These are phyloP conservation scores for Aquilaria yunnanensis DNA, from an alignment of 345 rosid genomes.

Conservation along the genomic window DNA sequence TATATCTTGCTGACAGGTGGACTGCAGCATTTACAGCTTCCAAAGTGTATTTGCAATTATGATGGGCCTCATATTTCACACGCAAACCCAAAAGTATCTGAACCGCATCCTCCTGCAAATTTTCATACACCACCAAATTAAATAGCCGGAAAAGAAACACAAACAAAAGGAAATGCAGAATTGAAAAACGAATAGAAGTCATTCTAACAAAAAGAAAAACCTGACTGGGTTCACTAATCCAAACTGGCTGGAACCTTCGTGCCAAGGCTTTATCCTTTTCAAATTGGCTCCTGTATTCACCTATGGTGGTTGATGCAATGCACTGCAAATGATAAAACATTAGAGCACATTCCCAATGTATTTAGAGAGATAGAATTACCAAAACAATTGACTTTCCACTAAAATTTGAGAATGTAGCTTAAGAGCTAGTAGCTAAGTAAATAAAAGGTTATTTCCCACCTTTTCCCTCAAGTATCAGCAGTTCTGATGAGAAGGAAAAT, in stretches of 20 bases:
- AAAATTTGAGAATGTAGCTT: background rate
- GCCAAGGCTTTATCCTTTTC: conserved; percentile 97
- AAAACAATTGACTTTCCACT: too few species aligned
- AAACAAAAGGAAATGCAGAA: conserved; percentile 10
- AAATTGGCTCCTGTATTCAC: conserved; percentile 76
- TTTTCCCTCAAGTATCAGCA: too few species aligned
- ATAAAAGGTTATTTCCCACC: too few species aligned
- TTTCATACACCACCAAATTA: conserved; percentile 16
- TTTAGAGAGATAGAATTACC: background rate
- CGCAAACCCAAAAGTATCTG: conserved; percentile 81
- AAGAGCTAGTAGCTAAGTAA: background rate
- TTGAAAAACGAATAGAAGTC: conserved; percentile 2
- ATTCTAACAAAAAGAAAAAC: conserved; percentile 20
- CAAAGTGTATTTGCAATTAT: conserved; percentile 69
- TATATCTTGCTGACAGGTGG: conserved; percentile 72
- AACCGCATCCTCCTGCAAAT: conserved; percentile 81
- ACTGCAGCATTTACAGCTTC: conserved; percentile 98
- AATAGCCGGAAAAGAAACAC: conserved; percentile 5
- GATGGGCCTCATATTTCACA: conserved; percentile 86
- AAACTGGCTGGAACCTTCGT: conserved; percentile 90
- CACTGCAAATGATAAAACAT: conserved; percentile 53
- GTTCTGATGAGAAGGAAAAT: too few species aligned
- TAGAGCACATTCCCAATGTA: conserved; percentile 11
- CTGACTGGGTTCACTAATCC: conserved; percentile 88
- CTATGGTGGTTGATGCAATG: conserved; percentile 89